These are phyloP conservation scores for Aspergillus felis DNA, from an alignment of 2,329 filamentous ascomycete genomes.

Conservation along the genomic window DNA sequence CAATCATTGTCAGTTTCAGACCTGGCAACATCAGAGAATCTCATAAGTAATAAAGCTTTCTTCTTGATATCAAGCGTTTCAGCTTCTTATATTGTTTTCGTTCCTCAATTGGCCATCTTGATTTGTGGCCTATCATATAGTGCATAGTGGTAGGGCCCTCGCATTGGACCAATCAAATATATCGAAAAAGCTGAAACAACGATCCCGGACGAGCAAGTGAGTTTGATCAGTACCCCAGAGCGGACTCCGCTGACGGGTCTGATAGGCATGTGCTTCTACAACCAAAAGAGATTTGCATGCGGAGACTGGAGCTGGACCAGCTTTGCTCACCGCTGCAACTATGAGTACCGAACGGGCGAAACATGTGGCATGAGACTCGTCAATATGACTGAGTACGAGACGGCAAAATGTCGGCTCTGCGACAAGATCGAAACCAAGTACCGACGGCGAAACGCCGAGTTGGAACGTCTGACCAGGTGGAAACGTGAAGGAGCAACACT, in stretches of 20 bases:
- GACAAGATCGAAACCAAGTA: constrained; percentile 84
- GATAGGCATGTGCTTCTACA: constrained; percentile 87
- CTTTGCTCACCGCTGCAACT: constrained; percentile 88
- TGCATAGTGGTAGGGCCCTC: constrained; percentile 21
- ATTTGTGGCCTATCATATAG: constrained; percentile 33
- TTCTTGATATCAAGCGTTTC: constrained; percentile 20
- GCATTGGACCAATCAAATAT: constrained; percentile 30
- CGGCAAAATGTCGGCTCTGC: constrained; percentile 74
- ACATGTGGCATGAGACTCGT: constrained; percentile 93
- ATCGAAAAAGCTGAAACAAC: constrained; percentile 32
- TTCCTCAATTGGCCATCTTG: constrained; percentile 19
- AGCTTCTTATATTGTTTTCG: constrained; percentile 16
- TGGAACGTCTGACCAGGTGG: constrained; percentile 73
- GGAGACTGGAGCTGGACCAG: constrained; percentile 93
- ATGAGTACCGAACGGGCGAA: constrained; percentile 92
- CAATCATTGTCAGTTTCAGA: constrained; percentile 32
- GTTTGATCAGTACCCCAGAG: constrained; percentile 24
- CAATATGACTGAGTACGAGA: constrained; percentile 64
- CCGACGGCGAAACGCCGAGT: constrained; percentile 70
- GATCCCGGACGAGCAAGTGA: constrained; percentile 28
- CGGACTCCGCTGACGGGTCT: constrained; percentile 26
- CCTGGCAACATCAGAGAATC: constrained; percentile 17
- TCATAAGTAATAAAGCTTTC: constrained; percentile 19
- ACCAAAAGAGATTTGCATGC: constrained; percentile 79
- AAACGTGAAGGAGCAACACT: constrained; percentile 61